phyloP scores from a whole-genome alignment of 2,329 filamentous ascomycete species.

The Periconia sp. region DNA sequence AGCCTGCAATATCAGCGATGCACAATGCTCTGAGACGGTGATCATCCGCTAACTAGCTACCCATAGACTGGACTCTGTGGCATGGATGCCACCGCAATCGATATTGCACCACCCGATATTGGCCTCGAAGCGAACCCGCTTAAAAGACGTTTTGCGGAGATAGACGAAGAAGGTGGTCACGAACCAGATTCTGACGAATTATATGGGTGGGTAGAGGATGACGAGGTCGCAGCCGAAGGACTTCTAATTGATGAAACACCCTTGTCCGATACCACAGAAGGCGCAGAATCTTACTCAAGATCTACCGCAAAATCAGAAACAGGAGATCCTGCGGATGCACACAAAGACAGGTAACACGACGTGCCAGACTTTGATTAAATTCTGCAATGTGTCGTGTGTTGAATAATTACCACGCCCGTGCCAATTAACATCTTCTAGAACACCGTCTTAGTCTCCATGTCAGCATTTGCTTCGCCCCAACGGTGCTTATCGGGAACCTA shows the following conservation, averaged over 20 bases:
- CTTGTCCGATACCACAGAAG: slow-evolving; percentile 10
- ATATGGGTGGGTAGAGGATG: slow-evolving; percentile 72
- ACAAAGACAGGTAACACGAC: slow-evolving; percentile 29
- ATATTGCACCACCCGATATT: slow-evolving; percentile 29
- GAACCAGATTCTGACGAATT: slow-evolving; percentile 65
- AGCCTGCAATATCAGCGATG: slow-evolving; percentile 23
- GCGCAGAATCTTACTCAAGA: slow-evolving; percentile 15
- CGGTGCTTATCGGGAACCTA: slow-evolving; percentile 20
- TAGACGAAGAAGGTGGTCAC: slow-evolving; percentile 63
- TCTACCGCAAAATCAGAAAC: slow-evolving; percentile 16
- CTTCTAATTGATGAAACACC: slow-evolving; percentile 37
- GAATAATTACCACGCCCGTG: background rate
- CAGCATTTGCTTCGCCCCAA: slow-evolving; percentile 12
- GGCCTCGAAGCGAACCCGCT: slow-evolving; percentile 40
- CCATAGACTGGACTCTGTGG: slow-evolving; percentile 36
- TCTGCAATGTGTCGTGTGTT: background rate
- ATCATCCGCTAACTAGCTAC: slow-evolving; percentile 24
- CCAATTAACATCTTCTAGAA: slow-evolving; percentile 9
- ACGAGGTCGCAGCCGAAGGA: slow-evolving; percentile 50
- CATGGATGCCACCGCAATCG: slow-evolving; percentile 30
- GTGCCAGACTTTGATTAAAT: slow-evolving; percentile 21
- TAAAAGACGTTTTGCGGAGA: slow-evolving; percentile 62
- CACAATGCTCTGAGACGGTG: slow-evolving; percentile 12
- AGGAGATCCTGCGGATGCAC: slow-evolving; percentile 21
- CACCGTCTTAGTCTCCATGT: slow-evolving; percentile 6